Conservation (phyloP, 495 filamentous ascomycete species). For the Trypethelium eluteriae region DNA sequence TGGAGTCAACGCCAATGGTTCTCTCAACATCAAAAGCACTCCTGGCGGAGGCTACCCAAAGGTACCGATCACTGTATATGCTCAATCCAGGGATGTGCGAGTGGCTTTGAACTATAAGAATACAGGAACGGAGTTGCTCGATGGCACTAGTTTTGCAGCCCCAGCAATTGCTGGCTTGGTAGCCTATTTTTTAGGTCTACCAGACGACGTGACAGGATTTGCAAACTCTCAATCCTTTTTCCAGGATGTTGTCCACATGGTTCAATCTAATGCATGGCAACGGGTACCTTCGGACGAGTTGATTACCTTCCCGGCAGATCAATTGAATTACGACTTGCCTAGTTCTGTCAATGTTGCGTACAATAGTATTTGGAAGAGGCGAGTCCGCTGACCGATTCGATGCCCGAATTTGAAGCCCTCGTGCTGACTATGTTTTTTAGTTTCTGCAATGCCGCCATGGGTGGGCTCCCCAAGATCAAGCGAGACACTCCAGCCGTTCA, state of each 20-base stretch:
- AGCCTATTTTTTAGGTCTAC: neutral
- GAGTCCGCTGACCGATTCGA: too few species aligned
- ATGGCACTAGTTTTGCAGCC: neutral
- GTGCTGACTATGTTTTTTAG: too few species aligned
- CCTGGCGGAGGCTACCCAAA: neutral
- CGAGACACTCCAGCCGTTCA: too few species aligned
- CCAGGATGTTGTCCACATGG: neutral
- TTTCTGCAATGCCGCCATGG: too few species aligned
- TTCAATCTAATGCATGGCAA: slow-evolving; percentile 1
- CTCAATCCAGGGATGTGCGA: neutral
- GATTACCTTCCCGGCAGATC: neutral
- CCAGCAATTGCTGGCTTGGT: neutral
- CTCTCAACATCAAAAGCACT: neutral
- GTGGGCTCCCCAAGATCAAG: too few species aligned
- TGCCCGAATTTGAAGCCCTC: too few species aligned
- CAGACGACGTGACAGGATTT: neutral
- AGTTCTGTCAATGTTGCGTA: too few species aligned
- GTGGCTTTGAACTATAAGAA: neutral
- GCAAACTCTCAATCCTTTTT: neutral
- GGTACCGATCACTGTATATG: slow-evolving; percentile 8
- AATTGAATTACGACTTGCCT: neutral
- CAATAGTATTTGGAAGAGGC: too few species aligned
- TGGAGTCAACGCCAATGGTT: neutral
- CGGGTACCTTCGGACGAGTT: neutral
- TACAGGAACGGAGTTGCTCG: neutral